A percentile compares a stretch with the other conserved stretches of the same genome.
phyloP scores from a whole-genome alignment of 257 asterid genomes.

The Coffea canephora region DNA sequence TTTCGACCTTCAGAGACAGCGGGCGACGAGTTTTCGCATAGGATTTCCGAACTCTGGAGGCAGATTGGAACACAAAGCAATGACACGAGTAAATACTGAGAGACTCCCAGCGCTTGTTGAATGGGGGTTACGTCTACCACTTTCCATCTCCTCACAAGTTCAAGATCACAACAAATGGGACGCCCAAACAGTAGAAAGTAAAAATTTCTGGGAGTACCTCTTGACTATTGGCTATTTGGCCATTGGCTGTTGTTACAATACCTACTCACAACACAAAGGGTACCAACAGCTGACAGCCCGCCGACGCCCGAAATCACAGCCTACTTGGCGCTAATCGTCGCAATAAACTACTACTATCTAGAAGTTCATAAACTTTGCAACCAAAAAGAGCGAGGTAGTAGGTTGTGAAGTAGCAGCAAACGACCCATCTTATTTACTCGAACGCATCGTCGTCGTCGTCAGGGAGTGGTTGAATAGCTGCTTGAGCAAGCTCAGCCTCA shows the following conservation, averaged over 20 bases:
- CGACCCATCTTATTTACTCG: slow-evolving; percentile 28
- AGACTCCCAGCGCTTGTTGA: not conserved
- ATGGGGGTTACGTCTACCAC: not conserved
- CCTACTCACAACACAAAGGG: not conserved
- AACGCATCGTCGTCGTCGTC: slow-evolving; percentile 81
- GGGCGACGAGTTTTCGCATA: too few species aligned
- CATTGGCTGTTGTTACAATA: not conserved
- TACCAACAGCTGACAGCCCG: not conserved
- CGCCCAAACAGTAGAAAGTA: not conserved
- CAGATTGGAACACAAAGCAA: not conserved
- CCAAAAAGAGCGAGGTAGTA: too few species aligned
- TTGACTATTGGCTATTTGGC: not conserved
- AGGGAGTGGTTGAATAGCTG: slow-evolving; percentile 82
- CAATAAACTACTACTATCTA: not conserved
- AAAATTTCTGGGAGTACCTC: not conserved
- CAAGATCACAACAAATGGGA: not conserved
- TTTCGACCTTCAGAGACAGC: too few species aligned
- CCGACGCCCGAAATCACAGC: too few species aligned
- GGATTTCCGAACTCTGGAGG: not conserved
- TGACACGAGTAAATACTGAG: not conserved
- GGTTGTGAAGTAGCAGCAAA: not conserved
- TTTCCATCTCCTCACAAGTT: not conserved
- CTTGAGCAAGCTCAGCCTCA: slow-evolving; percentile 62
- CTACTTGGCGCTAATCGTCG: not conserved
- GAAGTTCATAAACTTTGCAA: not conserved